phyloP scores from a whole-genome alignment of 768 basidiomycete genomes.

The Termitomyces sp. region DNA sequence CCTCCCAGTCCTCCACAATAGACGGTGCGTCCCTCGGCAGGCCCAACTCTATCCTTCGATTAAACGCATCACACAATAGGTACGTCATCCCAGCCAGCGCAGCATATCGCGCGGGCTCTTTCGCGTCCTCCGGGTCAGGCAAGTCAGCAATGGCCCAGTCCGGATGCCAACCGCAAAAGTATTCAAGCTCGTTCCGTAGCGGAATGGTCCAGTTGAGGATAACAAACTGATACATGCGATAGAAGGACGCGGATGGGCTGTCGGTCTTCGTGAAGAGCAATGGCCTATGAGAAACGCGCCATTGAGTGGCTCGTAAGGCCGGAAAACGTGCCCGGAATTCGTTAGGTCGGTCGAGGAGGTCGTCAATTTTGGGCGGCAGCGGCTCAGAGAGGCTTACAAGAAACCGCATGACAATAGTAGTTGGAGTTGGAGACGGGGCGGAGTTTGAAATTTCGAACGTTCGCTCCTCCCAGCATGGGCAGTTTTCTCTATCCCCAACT shows the following conservation, averaged over 20 bases:
- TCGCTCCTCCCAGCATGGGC: too few relatives aligned
- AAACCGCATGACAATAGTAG: too few relatives aligned
- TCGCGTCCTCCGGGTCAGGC: not conserved
- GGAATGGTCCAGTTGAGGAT: constrained; percentile 16
- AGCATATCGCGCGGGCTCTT: constrained; percentile 18
- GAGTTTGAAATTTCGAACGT: too few relatives aligned
- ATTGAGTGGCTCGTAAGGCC: not conserved
- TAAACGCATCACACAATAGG: constrained; percentile 22
- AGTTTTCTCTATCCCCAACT: too few relatives aligned
- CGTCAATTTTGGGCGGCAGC: not conserved
- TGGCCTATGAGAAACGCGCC: not conserved
- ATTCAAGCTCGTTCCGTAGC: constrained; percentile 27
- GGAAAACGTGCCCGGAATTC: not conserved
- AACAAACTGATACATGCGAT: constrained; percentile 26
- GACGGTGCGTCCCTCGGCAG: constrained; percentile 27
- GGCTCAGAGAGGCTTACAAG: not conserved
- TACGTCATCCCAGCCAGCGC: constrained; percentile 22
- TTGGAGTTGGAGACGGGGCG: too few relatives aligned
- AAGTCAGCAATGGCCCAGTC: not conserved
- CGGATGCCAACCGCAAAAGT: constrained; percentile 16
- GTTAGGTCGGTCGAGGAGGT: not conserved
- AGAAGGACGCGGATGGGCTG: constrained; percentile 24
- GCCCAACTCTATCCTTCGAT: constrained; percentile 22
- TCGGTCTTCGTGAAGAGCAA: constrained; percentile 1
- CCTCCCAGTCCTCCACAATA: constrained; percentile 23